Conservation (phyloP, 139 green algal genomes). For the Gonium pectorale region DNA sequence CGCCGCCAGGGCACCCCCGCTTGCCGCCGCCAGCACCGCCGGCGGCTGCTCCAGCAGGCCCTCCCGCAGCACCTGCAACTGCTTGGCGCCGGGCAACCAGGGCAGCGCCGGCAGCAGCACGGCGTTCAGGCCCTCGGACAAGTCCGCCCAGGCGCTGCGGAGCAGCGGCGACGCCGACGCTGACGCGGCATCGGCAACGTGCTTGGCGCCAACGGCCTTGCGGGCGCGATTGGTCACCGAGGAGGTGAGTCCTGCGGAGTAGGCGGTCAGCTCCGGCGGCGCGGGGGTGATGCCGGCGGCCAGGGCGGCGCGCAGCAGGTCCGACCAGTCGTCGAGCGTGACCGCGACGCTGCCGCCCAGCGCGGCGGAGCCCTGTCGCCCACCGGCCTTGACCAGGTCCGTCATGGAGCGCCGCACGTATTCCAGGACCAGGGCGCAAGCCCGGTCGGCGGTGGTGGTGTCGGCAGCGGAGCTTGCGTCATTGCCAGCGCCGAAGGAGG, state of each 20-base stretch:
- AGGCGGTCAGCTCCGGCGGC: neutral
- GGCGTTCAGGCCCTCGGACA: neutral
- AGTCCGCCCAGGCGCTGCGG: neutral
- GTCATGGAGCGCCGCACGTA: neutral
- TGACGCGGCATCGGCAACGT: no score
- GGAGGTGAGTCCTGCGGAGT: no score
- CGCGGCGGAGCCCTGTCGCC: neutral
- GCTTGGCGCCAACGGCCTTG: no score
- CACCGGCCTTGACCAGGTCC: neutral
- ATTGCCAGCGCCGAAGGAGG: no score
- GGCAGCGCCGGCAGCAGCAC: slow-evolving; percentile 8
- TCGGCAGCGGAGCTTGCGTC: neutral
- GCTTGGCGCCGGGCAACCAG: neutral
- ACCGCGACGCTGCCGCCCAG: no score
- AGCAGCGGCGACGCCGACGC: no score
- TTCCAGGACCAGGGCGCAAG: neutral
- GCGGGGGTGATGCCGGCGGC: neutral
- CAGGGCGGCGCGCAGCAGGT: neutral
- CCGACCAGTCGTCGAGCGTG: neutral
- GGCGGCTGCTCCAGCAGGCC: neutral
- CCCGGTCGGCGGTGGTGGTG: neutral
- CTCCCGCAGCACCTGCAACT: neutral
- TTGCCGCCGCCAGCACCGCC: neutral
- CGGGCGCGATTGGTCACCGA: no score
- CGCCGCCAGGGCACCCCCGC: neutral